These are phyloP conservation scores for Pseudomonodictys pantanalensis DNA, from an alignment of 495 filamentous ascomycete species.

Conservation along the genomic window DNA sequence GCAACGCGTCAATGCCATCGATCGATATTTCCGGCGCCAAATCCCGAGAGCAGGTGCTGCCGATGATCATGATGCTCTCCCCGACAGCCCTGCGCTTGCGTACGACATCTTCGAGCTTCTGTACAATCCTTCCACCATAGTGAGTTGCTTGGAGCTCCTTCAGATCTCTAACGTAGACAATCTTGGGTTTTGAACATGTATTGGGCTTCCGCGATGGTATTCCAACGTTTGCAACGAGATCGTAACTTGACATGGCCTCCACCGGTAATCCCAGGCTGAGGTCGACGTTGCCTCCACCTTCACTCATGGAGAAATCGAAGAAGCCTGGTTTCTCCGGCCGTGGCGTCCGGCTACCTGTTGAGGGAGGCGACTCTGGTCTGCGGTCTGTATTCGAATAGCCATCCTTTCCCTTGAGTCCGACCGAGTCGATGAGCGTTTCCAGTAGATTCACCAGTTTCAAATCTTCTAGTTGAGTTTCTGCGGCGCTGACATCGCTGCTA, in stretches of 20 bases:
- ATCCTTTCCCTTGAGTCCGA: constrained; percentile 12
- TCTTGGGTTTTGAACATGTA: constrained; percentile 34
- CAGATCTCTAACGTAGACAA: constrained; percentile 80
- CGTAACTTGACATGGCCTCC: not conserved
- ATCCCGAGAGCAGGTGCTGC: constrained; percentile 58
- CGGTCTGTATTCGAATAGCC: not conserved
- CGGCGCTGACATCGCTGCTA: not conserved
- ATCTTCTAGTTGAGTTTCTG: constrained; percentile 36
- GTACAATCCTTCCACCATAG: constrained; percentile 62
- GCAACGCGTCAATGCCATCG: constrained; percentile 49
- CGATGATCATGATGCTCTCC: constrained; percentile 71
- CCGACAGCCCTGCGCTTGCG: constrained; percentile 66
- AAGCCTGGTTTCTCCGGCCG: constrained; percentile 4
- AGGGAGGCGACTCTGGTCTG: not conserved
- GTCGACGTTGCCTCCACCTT: constrained; percentile 5
- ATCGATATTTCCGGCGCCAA: constrained; percentile 49
- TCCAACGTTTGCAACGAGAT: constrained; percentile 1
- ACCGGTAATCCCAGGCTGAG: constrained; percentile 2
- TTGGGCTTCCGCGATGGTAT: not conserved
- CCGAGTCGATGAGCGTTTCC: constrained; percentile 30
- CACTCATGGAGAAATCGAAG: constrained; percentile 16
- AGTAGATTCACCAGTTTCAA: constrained; percentile 41
- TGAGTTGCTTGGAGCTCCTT: constrained; percentile 64
- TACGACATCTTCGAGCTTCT: constrained; percentile 65
- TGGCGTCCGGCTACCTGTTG: not conserved